Evolutionary conservation across 2,329 filamentous ascomycete genomes (phyloP), one percentile per base, ranked within the genome.

Genomic region (Bipolaris victoriae): DNA sequence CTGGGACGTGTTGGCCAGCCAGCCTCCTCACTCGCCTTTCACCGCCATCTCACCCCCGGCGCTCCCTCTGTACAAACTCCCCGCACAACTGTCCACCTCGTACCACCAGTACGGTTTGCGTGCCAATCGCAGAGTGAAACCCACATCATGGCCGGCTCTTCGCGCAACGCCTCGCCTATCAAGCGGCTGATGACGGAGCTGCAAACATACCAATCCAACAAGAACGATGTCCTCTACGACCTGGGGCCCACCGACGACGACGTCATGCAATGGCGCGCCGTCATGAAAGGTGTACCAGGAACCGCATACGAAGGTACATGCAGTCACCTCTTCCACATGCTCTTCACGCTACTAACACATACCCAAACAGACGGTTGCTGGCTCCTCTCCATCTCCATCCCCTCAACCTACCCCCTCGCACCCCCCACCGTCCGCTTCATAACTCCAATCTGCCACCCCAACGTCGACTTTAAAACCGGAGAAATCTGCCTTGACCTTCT

Each of bases 401-500:
- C 95, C 0, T 65, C 84, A 0, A 86, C 84, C 39, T 98, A 99
- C 78, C 95, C 95, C 3, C 83, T 90, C 55, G 78, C 84, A 1
- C 89, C 95, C 1, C 95, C 95, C 1, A 83, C 81, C 39, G 88
- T 99, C 64, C 82, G 79, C 56, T 99, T 99, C 80, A 80, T 83
- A n/a, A 99, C 72, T 7, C 72, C 72, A 58, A 75, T 74, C 66
- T 74, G 70, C 64, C 74, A 75, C 55, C 70, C 72, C 0, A 81
- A 82, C 50, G 81, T 61, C 68, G 72, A 76, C 54, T 76, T 76
- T 67, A 69, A 83, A 66, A 92, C 87, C 2, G 95, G 95, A 66
- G 93, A 97, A 78, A 95, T 99, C 72, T 99, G 95, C 76, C 86
- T 98, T 26, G 95, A 97, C 73, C 83, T 98, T 61, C 83, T 99